phyloP scores from a whole-genome alignment of 2,329 filamentous ascomycete species.

The Epichloe gansuensis region DNA sequence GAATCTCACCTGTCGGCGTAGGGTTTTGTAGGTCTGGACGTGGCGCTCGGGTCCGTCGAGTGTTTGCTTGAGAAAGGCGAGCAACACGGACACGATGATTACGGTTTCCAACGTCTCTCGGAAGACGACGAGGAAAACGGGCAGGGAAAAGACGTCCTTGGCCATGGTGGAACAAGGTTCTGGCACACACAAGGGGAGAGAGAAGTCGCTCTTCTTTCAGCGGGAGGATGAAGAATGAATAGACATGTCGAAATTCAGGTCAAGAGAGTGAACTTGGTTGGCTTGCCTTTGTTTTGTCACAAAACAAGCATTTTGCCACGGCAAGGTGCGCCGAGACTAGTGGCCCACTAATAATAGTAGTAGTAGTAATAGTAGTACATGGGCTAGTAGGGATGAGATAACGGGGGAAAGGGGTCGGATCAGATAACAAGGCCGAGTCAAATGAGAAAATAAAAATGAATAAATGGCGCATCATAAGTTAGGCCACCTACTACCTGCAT shows the following conservation, averaged over 20 bases:
- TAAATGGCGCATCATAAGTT: no score
- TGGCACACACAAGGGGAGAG: not conserved
- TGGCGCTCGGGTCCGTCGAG: slow-evolving; percentile 53
- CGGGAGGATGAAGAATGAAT: not conserved
- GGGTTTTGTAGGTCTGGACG: slow-evolving; percentile 49
- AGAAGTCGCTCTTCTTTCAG: not conserved
- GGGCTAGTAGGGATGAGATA: not conserved
- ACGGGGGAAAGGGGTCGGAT: not conserved
- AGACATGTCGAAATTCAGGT: not conserved
- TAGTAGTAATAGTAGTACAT: no score
- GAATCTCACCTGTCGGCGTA: slow-evolving; percentile 47
- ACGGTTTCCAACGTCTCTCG: slow-evolving; percentile 73
- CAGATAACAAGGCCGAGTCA: slow-evolving; percentile 5
- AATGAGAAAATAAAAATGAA: not conserved
- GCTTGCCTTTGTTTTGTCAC: no score
- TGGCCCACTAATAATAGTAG: no score
- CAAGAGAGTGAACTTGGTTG: not conserved
- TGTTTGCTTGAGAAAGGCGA: slow-evolving; percentile 76
- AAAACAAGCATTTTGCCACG: not conserved
- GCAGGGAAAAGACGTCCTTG: slow-evolving; percentile 61
- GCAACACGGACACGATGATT: slow-evolving; percentile 77
- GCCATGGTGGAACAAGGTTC: slow-evolving; percentile 32
- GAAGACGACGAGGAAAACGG: slow-evolving; percentile 84
- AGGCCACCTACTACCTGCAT: no score
- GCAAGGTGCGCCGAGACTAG: not conserved